Base-by-base conservation (phyloP, 2,329 filamentous ascomycete species). In the Lasiodiplodia gonubiensis region DNA sequence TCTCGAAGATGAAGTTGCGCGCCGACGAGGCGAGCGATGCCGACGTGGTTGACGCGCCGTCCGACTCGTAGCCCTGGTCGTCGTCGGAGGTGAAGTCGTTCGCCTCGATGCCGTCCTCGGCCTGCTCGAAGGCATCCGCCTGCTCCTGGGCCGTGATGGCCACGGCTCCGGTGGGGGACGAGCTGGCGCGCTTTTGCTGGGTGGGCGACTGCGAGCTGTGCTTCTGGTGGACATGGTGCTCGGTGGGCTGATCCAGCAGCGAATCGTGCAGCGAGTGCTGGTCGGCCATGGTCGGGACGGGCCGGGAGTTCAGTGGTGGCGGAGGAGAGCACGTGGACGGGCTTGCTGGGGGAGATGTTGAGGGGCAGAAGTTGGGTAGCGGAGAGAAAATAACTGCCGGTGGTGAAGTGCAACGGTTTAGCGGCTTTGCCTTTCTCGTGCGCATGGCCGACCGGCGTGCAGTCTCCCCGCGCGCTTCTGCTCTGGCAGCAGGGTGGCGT, bases 1-100 rank as follows among this genome's bases (percentile, higher is more conserved):
- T 87, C 71, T 88, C 85, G 67, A 67, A 79, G 82, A 59, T 78
- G 70, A 86, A 88, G 69, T 88, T 82, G 52, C 82, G 77, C 27
- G 86, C 78, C 46, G 75, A 79, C 54, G 76, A 76, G 12, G 73
- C 72, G 8, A 79, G 70, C 14, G 77, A 79, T 7, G 76, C 76
- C 2, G 73, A 75, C 16, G 76, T 77, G 25, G 74, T 72, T 2
- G 73, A 75, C 53, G 72, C 70, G 49, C 51, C 48, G 37, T 71
- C 70, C 18, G 67, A 69, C 48, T 64, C 68, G 68, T 70, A 72
- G 69, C 69, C 69, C 8, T 67, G 64, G 30, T 70, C 69, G 61
- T 69, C 69, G n/a, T 68, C 68, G 39, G 55, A 59, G 30, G 52
- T 70, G 66, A 75, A 76, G n/a, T 59, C 68, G 61, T 61, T 68